Base-by-base conservation (phyloP, 306 rosid species). In the Vicia villosa region DNA sequence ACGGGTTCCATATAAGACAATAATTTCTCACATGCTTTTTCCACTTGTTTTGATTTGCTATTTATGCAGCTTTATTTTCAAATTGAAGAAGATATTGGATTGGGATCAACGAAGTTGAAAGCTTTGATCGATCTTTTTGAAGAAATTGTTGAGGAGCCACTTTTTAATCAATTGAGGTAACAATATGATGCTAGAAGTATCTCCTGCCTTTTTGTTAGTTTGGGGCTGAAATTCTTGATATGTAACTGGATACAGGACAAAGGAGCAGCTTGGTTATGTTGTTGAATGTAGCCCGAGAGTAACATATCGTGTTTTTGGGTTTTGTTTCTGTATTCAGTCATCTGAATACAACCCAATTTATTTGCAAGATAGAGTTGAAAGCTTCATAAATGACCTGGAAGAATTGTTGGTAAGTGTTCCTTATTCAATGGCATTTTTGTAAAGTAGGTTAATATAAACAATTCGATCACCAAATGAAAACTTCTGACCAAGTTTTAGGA, bases 201-300 rank as follows among this genome's bases (percentile, higher is more conserved):
- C 52, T 72, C 43, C 5, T 3, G 10, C 51, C 15, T 50, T 16
- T 15, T 30, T 51, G 10, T 47, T 59, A 46, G 24, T 47, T 37
- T 75, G 15, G 41, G 49, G 43, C 57, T 67, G 19, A 61, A 65
- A 51, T 58, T 84, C 37, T 34, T 41, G 17, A 14, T 68, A 20
- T 68, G 36, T 75, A 30, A 55, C 30, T 81, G 58, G 30, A 78
- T 75, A 66, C 77, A 93, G 98, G 85, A 93, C 97, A 68, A 93
- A 90, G 86, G 98, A 94, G 89, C 98, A 94, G 86, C 98, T 94
- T 83, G 97, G 98, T 73, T 94, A 94, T 87, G 79, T 77, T 52
- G 98, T 94, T 57, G 70, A 88, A 55, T 88, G 90, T 78, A 77
- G 92, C 80, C 88, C 90, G 5, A 85, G 92, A 77, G 16, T 80